Conservation (phyloP, 371 early-diverging fungal species). For the Rhizopus stolonifer region DNA sequence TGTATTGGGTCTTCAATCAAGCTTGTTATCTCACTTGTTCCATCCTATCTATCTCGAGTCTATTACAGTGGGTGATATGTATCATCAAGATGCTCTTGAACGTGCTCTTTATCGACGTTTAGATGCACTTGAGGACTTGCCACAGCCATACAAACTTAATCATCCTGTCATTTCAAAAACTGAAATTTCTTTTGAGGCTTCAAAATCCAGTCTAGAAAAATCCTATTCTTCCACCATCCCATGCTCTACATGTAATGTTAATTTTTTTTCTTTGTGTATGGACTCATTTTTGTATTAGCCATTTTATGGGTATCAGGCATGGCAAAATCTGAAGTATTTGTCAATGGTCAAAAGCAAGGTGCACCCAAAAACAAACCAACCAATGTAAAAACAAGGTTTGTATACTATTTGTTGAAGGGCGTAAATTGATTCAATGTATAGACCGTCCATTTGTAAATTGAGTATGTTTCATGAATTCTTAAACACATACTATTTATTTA, state of each 20-base stretch:
- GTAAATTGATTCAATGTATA: neutral
- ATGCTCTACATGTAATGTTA: slow-evolving; percentile 34
- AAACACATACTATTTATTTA: no score
- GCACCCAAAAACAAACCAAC: slow-evolving; percentile 48
- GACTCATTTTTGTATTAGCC: slow-evolving; percentile 24
- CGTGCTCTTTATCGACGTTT: slow-evolving; percentile 66
- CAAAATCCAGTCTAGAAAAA: slow-evolving; percentile 42
- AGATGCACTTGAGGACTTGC: slow-evolving; percentile 23
- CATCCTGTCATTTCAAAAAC: slow-evolving; percentile 32
- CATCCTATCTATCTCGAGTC: slow-evolving; percentile 71
- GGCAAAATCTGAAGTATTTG: slow-evolving; percentile 52
- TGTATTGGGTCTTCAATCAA: slow-evolving; percentile 74
- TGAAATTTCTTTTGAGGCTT: slow-evolving; percentile 40
- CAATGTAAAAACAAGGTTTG: slow-evolving; percentile 45
- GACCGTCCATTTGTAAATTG: slow-evolving; percentile 5
- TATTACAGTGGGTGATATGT: slow-evolving; percentile 68
- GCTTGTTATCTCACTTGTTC: slow-evolving; percentile 55
- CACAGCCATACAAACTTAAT: slow-evolving; percentile 27
- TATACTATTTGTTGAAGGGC: no score
- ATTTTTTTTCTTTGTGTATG: no score
- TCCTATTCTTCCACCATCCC: slow-evolving; percentile 38
- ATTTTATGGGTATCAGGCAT: slow-evolving; percentile 56
- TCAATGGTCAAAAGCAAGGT: slow-evolving; percentile 59
- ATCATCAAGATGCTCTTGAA: slow-evolving; percentile 54
- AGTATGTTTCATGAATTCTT: slow-evolving; percentile 16